Evolutionary conservation across 176 grass and related monocot species (phyloP), one percentile per base, ranked within the genome.

Genomic region (Hordeum vulgare): DNA sequence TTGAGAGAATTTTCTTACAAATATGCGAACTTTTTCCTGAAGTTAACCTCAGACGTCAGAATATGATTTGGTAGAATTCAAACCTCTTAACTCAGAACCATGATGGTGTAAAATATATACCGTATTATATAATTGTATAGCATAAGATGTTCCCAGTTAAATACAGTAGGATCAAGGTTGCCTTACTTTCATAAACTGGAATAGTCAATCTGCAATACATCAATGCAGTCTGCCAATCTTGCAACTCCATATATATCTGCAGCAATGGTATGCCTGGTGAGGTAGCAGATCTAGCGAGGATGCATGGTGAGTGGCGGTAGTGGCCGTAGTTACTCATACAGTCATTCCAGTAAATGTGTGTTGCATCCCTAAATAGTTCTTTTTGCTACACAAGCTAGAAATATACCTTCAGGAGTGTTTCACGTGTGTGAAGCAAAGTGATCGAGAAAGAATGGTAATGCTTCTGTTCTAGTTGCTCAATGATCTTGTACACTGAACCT

Each of bases 391-490:
- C 11, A 35, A 61, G 68, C 53, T 89, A 78, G 64, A 64, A 71
- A 67, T 80, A 78, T 88, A 95, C 96, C 96, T 95, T 98, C 33
- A 95, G 57, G 28, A 98, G 93, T 82, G 71, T 95, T 90, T 98
- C 96, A 77, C 66, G 77, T 12, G 92, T 91, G 86, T 84, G 87
- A 26, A 98, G 87, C 89, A 93, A 91, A 89, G 72, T 74, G 26
- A 90, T 81, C 17, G 93, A 93, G 63, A 66, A 98, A 84, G 78
- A 24, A 95, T 91, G 90, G 67, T 81, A 95, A 44, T 91, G 81
- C 36, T 93, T 83, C 70, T 20, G 31, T 85, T 93, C 80, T 62
- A 90, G 66, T 61, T 91, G 86, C 72, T 95, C 90, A 56, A 91
- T 88, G 42, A 36, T 84, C 82, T 90, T 91, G 76, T 93, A 93